Conservation (phyloP, 352 stramenopile species). For the Peronospora belbahrii region DNA sequence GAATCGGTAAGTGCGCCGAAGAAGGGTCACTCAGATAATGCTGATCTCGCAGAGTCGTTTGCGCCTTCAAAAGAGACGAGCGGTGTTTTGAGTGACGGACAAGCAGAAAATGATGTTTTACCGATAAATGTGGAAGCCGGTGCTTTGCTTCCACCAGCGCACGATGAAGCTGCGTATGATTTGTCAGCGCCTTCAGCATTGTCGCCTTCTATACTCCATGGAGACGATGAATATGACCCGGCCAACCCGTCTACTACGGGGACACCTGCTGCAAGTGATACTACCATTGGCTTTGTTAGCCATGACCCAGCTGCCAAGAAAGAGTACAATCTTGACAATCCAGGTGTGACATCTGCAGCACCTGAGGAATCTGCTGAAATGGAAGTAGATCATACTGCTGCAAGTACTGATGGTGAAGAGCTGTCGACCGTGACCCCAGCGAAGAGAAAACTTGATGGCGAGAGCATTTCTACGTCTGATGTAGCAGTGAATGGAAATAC, state of each 20-base stretch:
- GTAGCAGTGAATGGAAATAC: constrained; percentile 4
- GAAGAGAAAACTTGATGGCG: constrained; percentile 23
- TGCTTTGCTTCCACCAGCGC: neutral
- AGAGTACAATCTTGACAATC: constrained; percentile 38
- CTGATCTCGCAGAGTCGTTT: neutral
- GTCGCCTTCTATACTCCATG: constrained; percentile 16
- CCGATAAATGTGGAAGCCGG: neutral
- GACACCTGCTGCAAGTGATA: constrained; percentile 10
- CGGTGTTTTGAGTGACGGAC: neutral
- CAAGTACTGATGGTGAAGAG: neutral
- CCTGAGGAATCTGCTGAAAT: constrained; percentile 9
- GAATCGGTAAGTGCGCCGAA: neutral
- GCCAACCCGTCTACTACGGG: constrained; percentile 21
- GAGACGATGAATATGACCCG: constrained; percentile 37
- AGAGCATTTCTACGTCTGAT: constrained; percentile 1
- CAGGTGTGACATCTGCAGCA: constrained; percentile 18
- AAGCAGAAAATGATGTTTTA: neutral
- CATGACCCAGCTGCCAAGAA: constrained; percentile 10
- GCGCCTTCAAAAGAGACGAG: neutral
- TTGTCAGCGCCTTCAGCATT: neutral
- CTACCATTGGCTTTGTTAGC: neutral
- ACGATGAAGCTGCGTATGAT: constrained; percentile 23
- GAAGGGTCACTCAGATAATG: neutral
- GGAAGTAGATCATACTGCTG: constrained; percentile 14
- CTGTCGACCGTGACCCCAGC: constrained; percentile 8